Evolutionary conservation across 2,329 filamentous ascomycete genomes (phyloP).

Genomic region (Penicillium sp.): DNA sequence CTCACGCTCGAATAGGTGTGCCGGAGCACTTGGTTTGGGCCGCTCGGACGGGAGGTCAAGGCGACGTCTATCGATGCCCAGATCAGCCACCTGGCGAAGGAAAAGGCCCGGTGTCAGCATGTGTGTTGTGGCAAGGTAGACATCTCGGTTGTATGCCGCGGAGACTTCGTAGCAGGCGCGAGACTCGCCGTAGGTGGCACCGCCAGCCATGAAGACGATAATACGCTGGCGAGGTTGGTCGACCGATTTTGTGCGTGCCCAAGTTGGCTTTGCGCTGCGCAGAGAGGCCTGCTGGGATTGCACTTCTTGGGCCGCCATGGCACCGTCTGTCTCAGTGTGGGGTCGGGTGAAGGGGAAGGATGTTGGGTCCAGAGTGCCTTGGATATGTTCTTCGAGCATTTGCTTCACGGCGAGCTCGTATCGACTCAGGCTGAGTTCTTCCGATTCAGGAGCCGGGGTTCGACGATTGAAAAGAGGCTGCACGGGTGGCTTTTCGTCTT

Average conservation of each 20-base stretch:
- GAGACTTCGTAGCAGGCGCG: conserved; percentile 87
- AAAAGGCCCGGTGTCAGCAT: conserved; percentile 88
- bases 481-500: conserved; percentile 69
- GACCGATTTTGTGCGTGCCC: conserved; percentile 79
- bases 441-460: conserved; percentile 56
- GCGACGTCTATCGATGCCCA: conserved; percentile 72
- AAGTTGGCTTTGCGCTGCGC: conserved; percentile 88
- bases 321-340: conserved; percentile 54
- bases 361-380: conserved; percentile 66
- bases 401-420: conserved; percentile 80
- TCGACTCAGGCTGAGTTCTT: conserved; percentile 83
- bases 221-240: conserved; percentile 85
- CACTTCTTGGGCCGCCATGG: conserved; percentile 49
- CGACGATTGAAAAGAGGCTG: conserved; percentile 74
- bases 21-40: conserved; percentile 78
- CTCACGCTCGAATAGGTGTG: conserved; percentile 79
- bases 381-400: conserved; percentile 75
- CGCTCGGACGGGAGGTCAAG: conserved; percentile 80
- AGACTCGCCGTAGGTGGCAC: conserved; percentile 89
- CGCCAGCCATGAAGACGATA: conserved; percentile 92
- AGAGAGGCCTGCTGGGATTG: conserved; percentile 68
- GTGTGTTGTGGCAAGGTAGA: conserved; percentile 88
- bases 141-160: conserved; percentile 70
- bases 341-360: conserved; percentile 74
- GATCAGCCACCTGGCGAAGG: conserved; percentile 77